These are phyloP conservation scores for Vicia faba DNA, from an alignment of 306 rosid species.

Conservation along the genomic window DNA sequence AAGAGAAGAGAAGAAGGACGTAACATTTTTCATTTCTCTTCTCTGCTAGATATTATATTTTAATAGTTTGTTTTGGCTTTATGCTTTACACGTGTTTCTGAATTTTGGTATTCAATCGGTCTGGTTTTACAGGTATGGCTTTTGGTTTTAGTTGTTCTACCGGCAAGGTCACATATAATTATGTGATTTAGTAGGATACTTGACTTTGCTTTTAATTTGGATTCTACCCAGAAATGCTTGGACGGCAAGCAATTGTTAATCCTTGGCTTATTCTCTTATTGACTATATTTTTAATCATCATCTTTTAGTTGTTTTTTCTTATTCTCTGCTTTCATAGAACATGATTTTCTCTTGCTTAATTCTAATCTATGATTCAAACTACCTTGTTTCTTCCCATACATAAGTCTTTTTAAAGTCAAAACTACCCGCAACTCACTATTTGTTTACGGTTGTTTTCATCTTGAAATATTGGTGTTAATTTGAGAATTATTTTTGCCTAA, in stretches of 20 bases:
- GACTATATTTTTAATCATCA: background rate
- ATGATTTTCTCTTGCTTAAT: conserved; percentile 20
- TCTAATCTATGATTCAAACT: conserved; percentile 20
- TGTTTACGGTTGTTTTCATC: conserved; percentile 11
- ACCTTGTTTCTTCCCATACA: conserved; percentile 10
- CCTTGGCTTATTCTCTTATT: conserved; percentile 17
- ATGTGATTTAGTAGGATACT: conserved; percentile 68
- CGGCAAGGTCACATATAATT: conserved; percentile 75
- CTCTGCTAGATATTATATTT: conserved; percentile 31
- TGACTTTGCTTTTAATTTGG: conserved; percentile 80
- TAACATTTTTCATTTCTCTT: too few relatives aligned
- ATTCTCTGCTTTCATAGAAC: conserved; percentile 18
- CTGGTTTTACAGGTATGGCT: conserved; percentile 80
- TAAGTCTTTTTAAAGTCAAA: conserved; percentile 11
- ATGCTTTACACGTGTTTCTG: background rate
- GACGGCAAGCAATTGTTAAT: conserved; percentile 50
- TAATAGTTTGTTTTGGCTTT: conserved; percentile 25
- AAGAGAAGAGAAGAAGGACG: too few relatives aligned
- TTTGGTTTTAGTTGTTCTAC: conserved; percentile 86
- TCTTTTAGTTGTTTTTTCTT: background rate
- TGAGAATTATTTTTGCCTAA: conserved; percentile 27
- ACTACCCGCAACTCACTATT: background rate
- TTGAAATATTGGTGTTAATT: conserved; percentile 37
- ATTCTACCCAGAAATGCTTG: conserved; percentile 70
- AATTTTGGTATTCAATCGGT: conserved; percentile 9